Evolutionary conservation across 768 basidiomycete species (phyloP).

Genomic region (Lepiota brunneoincarnata): DNA sequence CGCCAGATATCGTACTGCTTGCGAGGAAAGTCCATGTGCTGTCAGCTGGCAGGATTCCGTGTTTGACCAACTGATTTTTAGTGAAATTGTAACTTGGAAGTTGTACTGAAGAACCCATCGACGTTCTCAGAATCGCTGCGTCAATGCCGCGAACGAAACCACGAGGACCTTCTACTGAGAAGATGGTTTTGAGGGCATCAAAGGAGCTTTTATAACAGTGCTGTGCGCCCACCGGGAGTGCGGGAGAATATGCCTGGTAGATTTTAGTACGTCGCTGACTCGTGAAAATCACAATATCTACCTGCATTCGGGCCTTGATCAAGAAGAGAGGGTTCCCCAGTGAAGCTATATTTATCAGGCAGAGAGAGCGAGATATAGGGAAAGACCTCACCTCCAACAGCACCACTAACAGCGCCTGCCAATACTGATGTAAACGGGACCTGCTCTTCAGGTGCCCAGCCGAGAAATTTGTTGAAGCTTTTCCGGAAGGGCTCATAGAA

Average conservation of each 20-base stretch:
- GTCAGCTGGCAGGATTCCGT: constrained; percentile 68
- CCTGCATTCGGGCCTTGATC: constrained; percentile 98
- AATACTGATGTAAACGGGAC: constrained; percentile 73
- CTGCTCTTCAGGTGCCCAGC: constrained; percentile 61
- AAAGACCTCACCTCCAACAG: constrained; percentile 70
- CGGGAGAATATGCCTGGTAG: constrained; percentile 85
- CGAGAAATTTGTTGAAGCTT: constrained; percentile 64
- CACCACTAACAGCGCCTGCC: constrained; percentile 89
- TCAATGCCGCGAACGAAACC: constrained; percentile 91
- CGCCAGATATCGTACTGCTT: constrained; percentile 86
- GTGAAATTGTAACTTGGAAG: constrained; percentile 94
- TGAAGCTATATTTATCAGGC: constrained; percentile 40
- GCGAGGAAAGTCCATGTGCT: constrained; percentile 85
- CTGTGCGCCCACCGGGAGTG: constrained; percentile 91
- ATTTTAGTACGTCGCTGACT: background rate
- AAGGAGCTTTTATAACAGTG: constrained; percentile 86
- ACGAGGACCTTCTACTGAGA: constrained; percentile 68
- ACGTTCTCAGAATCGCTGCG: constrained; percentile 89
- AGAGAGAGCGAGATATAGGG: background rate
- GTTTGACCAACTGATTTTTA: constrained; percentile 72
- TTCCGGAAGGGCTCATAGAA: constrained; percentile 94
- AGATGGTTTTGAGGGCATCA: constrained; percentile 80
- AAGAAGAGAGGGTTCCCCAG: constrained; percentile 91
- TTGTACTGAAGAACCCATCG: constrained; percentile 96
- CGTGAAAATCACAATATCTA: constrained; percentile 23